These are phyloP conservation scores for Sporothrix brasiliensis DNA, from an alignment of 2,329 filamentous ascomycete species.

Conservation along the genomic window DNA sequence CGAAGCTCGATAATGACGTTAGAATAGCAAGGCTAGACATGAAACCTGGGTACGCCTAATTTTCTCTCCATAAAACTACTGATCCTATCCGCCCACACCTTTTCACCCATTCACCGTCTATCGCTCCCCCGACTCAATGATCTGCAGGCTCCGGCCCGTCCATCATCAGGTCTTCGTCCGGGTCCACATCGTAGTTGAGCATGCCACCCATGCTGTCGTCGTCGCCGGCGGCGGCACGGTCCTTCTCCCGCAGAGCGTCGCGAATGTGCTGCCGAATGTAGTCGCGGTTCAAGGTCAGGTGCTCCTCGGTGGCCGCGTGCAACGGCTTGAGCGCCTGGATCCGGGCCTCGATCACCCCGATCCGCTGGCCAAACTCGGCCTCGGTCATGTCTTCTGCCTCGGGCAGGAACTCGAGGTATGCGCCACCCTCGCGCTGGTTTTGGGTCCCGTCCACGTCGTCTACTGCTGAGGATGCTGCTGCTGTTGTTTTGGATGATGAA, in stretches of 20 bases:
- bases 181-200: slow-evolving; percentile 1
- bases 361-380: slow-evolving; percentile 52
- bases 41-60: not conserved
- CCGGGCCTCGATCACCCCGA: slow-evolving; percentile 48
- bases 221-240: slow-evolving; percentile 36
- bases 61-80: not conserved
- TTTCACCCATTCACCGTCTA: not conserved
- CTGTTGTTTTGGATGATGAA: no score
- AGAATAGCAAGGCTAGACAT: slow-evolving; percentile 16
- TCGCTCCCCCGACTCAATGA: not conserved
- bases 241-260: slow-evolving; percentile 55
- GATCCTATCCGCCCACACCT: not conserved
- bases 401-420: slow-evolving; percentile 56
- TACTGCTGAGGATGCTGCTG: not conserved
- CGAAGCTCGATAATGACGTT: not conserved
- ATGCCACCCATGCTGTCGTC: not conserved
- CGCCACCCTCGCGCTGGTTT: slow-evolving; percentile 41
- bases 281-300: slow-evolving; percentile 59
- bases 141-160: slow-evolving; percentile 16
- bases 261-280: slow-evolving; percentile 54
- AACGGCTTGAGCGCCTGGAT: slow-evolving; percentile 53
- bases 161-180: slow-evolving; percentile 30
- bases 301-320: slow-evolving; percentile 57
- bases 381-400: slow-evolving; percentile 53
- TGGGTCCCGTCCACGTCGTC: not conserved